Conservation (phyloP, 768 basidiomycete genomes). For the Pilatotrama ljubarskyi region DNA sequence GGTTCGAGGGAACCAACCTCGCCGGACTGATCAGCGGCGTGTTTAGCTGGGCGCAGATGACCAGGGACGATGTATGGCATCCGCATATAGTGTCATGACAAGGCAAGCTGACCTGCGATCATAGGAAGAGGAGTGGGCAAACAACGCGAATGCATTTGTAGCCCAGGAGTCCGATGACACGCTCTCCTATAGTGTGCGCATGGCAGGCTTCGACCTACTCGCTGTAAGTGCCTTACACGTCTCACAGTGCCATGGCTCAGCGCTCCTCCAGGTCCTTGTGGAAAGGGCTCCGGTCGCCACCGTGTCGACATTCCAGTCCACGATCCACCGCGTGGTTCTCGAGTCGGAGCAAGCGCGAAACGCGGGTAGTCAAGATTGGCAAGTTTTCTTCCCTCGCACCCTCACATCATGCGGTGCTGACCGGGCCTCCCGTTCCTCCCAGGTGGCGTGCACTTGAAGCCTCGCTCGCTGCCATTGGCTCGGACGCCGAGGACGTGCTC, state of each 20-base stretch:
- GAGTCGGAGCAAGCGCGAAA: constrained; percentile 58
- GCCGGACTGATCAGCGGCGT: constrained; percentile 51
- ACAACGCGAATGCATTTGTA: constrained; percentile 88
- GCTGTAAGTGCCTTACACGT: constrained; percentile 45
- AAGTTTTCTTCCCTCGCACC: constrained; percentile 25
- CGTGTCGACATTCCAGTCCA: constrained; percentile 51
- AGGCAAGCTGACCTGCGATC: background rate
- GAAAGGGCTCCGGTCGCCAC: constrained; percentile 54
- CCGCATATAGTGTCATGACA: background rate
- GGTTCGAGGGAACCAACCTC: constrained; percentile 59
- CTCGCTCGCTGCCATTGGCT: constrained; percentile 76
- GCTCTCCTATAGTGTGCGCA: constrained; percentile 75
- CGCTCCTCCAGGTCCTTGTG: constrained; percentile 38
- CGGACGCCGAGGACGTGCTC: constrained; percentile 72
- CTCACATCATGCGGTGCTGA: constrained; percentile 3
- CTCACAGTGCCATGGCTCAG: background rate
- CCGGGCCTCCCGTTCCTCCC: background rate
- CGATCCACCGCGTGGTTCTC: constrained; percentile 54
- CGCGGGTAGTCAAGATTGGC: constrained; percentile 65
- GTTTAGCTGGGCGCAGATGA: constrained; percentile 82
- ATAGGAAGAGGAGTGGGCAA: constrained; percentile 90
- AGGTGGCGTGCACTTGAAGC: constrained; percentile 97
- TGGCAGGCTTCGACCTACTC: constrained; percentile 83
- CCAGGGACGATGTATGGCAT: constrained; percentile 75
- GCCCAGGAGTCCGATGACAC: constrained; percentile 94